Base-by-base conservation (phyloP, 345 rosid species). In the Acer campestre region DNA sequence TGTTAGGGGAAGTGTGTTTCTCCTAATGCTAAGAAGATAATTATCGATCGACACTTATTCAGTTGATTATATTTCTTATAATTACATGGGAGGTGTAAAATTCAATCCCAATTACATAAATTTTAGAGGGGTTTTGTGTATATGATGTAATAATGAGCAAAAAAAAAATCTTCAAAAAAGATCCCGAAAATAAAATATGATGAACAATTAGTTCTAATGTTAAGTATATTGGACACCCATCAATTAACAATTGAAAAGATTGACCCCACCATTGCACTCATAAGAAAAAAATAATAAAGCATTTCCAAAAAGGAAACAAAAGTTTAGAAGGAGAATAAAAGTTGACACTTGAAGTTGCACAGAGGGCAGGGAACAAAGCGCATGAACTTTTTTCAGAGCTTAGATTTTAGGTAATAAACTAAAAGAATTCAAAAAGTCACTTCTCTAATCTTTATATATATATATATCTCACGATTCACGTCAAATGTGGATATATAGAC, bases 321-420 rank as follows among this genome's bases (percentile, higher is more conserved):
- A 78, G 82, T 71, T 64, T 16, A 44, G 25, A 62, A 48, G 71
- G 67, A 78, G 66, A 71, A 82, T 78, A 78, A 76, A 82, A 85
- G 86, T 75, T 71, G 85, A 79, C 79, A 69, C 73, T 78, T 35
- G 86, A 77, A 77, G 76, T 38, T 75, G 77, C 81, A 79, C 49
- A 23, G 48, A 70, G 20, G 18, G 62, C 76, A 65, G 82, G 77
- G 75, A 76, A 71, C 85, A 84, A 82, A 86, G 82, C 61, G 80
- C 78, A 68, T 76, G 73, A 64, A 78, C 84, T 84, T 78, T 81
- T 80, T 67, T 38, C 74, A 72, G 65, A 77, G 74, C 68, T 31
- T 68, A 25, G 63, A 79, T 75, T 59, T 40, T 42, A 58, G 62
- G 49, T 4, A 40, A 42, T 46, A 68, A 55, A 64, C 72, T 62